These are phyloP conservation scores for Coccomyxa subellipsoidea DNA, from an alignment of 163 green algal genomes.

Conservation along the genomic window DNA sequence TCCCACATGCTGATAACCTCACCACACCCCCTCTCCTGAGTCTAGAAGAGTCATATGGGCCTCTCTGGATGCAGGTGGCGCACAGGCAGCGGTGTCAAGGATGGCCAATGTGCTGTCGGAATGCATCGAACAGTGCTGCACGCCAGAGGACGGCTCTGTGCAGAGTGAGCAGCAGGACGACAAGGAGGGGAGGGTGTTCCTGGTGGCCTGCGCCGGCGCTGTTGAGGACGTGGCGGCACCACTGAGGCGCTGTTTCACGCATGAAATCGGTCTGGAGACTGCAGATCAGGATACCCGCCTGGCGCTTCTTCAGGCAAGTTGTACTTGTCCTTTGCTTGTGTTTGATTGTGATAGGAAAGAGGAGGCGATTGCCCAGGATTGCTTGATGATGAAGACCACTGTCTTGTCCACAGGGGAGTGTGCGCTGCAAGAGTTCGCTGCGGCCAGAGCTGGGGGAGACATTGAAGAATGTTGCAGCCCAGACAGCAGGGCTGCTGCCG, in stretches of 20 bases:
- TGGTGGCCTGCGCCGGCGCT: slow-evolving; percentile 39
- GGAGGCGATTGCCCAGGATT: no score
- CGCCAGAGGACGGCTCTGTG: background rate
- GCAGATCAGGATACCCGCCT: slow-evolving; percentile 37
- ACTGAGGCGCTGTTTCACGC: slow-evolving; percentile 78
- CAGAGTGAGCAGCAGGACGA: background rate
- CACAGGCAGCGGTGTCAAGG: background rate
- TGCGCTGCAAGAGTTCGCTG: background rate
- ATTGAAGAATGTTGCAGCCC: slow-evolving; percentile 27
- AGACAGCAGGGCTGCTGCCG: slow-evolving; percentile 74
- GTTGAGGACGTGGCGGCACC: slow-evolving; percentile 55
- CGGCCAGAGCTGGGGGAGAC: background rate
- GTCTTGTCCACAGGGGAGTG: background rate
- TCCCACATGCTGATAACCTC: background rate
- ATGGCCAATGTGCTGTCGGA: background rate
- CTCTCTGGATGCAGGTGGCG: background rate
- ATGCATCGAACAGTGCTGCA: background rate
- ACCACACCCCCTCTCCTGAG: no score
- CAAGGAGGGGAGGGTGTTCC: slow-evolving; percentile 28
- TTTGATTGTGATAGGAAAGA: no score
- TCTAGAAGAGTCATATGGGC: no score
- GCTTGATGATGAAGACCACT: background rate
- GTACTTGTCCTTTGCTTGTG: background rate
- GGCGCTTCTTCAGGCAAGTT: slow-evolving; percentile 30
- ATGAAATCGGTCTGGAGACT: slow-evolving; percentile 64